Evolutionary conservation across 163 green algal genomes (phyloP), one percentile per base, ranked within the genome.

Genomic region (Scenedesmus sp.): DNA sequence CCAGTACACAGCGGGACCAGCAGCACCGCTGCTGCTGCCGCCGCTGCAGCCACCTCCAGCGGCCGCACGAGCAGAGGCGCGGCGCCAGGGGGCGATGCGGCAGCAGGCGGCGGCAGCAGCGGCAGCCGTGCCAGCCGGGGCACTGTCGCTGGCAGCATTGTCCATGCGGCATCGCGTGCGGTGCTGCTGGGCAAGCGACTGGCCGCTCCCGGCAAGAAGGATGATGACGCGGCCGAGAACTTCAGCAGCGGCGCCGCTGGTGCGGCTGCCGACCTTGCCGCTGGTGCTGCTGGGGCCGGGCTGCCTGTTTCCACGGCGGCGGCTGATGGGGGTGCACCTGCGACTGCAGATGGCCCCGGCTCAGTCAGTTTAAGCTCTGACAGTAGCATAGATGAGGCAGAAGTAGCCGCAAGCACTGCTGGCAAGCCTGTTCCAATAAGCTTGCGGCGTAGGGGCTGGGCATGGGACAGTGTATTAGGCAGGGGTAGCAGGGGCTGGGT

Each of bases 401-500:
- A 44, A 65, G 81, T 68, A 78, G 86, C 86, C 79, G 76, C 86
- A 9, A 86, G 86, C 86, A 91, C 76, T 22, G 53, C 73, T 4
- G 79, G 86, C 10, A 86, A 80, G 26, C 76, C 86, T 6, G 20
- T 87, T 9, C 73, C 86, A 7, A 4, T 61, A 33, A 92, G 59
- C 20, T 78, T 92, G 46, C 44, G 88, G 51, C 81, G 88, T 3
- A 81, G 81, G 20, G 88, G 88, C 0, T 92, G 88, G 88, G 81
- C n/a, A 2, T 85, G 44, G 85, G 72, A 37, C 18, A 40, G 15
- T 16, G 40, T 90, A 35, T 56, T 83, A 37, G 43, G 81, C 13
- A 43, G 81, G 68, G 44, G 81, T 1, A 30, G 53, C n/a, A 65
- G 68, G 1, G 81, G 87, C 30, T 88, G 88, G 81, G 88, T 89